Base-by-base conservation (phyloP, 352 stramenopile species). In the Phytophthora sp. region DNA sequence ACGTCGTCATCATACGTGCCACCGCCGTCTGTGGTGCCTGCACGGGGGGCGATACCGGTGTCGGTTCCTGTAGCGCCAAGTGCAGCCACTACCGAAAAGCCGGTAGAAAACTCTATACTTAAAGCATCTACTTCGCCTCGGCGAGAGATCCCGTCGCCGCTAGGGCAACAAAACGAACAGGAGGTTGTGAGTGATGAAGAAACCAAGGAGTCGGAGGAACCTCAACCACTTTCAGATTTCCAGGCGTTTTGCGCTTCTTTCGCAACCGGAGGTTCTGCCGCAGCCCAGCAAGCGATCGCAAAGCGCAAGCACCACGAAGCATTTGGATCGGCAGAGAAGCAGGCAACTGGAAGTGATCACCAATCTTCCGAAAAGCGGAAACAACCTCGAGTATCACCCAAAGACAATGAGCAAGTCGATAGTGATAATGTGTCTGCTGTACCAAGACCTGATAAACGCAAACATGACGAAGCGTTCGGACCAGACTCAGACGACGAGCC, bases 221-320 rank as follows among this genome's bases (percentile, higher is more conserved):
- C 2, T 35, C 44, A 54, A 37, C 23, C 27, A 17, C 32, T 44
- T 11, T 45, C 64, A 17, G 55, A 65, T 57, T 77, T 77, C 38
- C 45, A 71, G 26, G 55, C 51, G 30, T 77, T 74, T 62, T 77
- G 69, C 24, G 54, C 54, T 43, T 69, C 65, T n/a, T 77, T 77
- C 57, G 69, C 41, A 49, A 20, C 28, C 15, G 69, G 69, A 35
- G 54, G 60, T 18, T 66, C 64, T 56, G 51, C 50, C 31, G 54
- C 54, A 52, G 69, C 64, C 23, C 35, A 52, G 51, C 44, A 52
- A 54, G 41, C 46, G 46, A 12, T 31, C 18, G 39, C 54, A 12
- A 77, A 77, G 39, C 49, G 57, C 28, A 77, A 74, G 20, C 41
- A 74, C 31, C 27, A 59, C 15, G 43, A 70, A 60, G 57, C 77